phyloP scores from a whole-genome alignment of 2,329 filamentous ascomycete genomes.

The Juglanconis oblonga region DNA sequence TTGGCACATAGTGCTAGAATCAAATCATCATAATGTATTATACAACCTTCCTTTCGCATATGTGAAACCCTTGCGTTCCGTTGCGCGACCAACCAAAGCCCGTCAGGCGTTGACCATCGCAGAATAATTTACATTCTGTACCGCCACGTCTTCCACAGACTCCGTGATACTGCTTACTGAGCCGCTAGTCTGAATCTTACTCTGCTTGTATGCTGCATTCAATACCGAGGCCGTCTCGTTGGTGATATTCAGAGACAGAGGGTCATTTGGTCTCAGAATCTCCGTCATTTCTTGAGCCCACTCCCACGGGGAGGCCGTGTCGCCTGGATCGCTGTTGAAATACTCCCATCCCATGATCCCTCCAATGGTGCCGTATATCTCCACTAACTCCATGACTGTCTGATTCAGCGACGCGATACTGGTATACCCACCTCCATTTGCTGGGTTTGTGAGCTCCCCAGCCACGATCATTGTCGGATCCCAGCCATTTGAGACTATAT shows the following conservation, averaged over 20 bases:
- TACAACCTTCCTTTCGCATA: not conserved
- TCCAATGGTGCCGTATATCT: conserved; percentile 66
- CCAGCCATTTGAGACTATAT: conserved; percentile 63
- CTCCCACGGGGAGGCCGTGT: conserved; percentile 62
- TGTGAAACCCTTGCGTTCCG: too few species aligned
- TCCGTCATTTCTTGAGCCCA: conserved; percentile 71
- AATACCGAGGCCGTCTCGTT: conserved; percentile 20
- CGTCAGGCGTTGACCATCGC: conserved; percentile 25
- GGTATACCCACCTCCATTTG: conserved; percentile 62
- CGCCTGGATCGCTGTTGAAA: conserved; percentile 75
- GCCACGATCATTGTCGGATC: conserved; percentile 70
- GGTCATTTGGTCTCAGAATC: conserved; percentile 31
- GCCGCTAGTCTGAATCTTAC: conserved; percentile 5
- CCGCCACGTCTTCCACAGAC: not conserved
- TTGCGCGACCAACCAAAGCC: not conserved
- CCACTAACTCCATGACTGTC: conserved; percentile 40
- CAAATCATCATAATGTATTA: too few species aligned
- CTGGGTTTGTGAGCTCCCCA: conserved; percentile 75
- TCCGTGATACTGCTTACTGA: not conserved
- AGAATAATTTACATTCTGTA: conserved; percentile 25
- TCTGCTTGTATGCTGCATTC: conserved; percentile 22
- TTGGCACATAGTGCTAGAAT: too few species aligned
- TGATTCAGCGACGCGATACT: conserved; percentile 43
- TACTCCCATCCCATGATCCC: conserved; percentile 97
- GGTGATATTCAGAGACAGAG: conserved; percentile 22